Base-by-base conservation (phyloP, 2,329 filamentous ascomycete species). In the Nectriaceae sp. region DNA sequence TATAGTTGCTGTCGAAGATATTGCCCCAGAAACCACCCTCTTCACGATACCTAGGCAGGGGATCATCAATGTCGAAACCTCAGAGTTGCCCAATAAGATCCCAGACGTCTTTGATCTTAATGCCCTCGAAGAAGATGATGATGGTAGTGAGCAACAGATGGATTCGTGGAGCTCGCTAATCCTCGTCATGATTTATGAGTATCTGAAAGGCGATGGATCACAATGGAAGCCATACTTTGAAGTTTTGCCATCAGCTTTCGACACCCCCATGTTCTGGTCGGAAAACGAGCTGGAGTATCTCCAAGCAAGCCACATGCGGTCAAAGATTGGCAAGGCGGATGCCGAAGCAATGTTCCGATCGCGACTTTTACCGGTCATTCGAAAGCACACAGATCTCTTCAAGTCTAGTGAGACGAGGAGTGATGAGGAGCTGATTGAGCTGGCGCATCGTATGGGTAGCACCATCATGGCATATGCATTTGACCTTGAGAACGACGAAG, bases 381-480 rank as follows among this genome's bases (percentile, higher is more conserved):
- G 74, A n/a, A 62, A 66, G 5, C 65, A 82, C 47, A 62, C 70
- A 5, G 44, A 61, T 4, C 57, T 79, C 2, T 84, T 84, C 48
- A 53, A 53, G 1, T 66, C 65, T 0, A 60, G 70, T 57, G 55
- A 51, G 5, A 56, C 52, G 2, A 63, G 72, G 5, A 63, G 56
- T 11, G 78, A 82, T 21, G 68, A 70, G 2, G 69, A 78, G 20
- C 65, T 84, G 2, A 53, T 81, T 2, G 53, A 57, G 6, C 63
- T 84, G 16, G 87, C 88, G 44, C 90, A 96, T 65, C 79, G 83
- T 8, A 92, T 96, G 85, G 91, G 89, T 2, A 92, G 87, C 52
- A 84, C 88, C 15, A 93, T 96, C 57, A 95, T 96, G 90, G 87
- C 90, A 0, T 96, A 96, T 65, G 90, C 90, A 0, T 96, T 96